Evolutionary conservation across 805 yeast genomes (phyloP).

Genomic region (Candida patagonica): DNA sequence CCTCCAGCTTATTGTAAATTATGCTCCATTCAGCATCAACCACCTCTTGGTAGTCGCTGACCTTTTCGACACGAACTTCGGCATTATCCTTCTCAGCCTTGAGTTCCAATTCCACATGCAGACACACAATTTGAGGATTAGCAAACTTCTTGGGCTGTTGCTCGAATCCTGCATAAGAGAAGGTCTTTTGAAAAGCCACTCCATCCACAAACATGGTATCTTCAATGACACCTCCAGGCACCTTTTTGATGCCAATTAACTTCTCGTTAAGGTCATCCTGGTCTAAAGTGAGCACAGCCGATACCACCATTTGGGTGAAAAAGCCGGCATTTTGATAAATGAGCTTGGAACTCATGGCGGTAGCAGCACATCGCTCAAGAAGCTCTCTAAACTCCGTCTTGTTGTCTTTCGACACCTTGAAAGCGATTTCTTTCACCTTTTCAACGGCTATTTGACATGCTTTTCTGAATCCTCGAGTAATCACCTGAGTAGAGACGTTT

Average conservation of each 20-base stretch:
- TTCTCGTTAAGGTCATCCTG: conserved; percentile 78
- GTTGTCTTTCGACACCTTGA: conserved; percentile 49
- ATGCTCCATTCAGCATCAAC: conserved; percentile 99
- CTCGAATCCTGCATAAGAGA: conserved; percentile 96
- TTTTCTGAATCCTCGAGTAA: conserved; percentile 76
- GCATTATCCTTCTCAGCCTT: conserved; percentile 99
- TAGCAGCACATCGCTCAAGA: conserved; percentile 85
- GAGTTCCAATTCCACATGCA: conserved; percentile 90
- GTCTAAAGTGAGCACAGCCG: conserved; percentile 83
- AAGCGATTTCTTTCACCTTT: conserved; percentile 65
- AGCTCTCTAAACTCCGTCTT: conserved; percentile 59
- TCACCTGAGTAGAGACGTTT: conserved; percentile 85
- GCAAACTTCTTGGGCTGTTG: conserved; percentile 87
- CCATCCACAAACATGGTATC: conserved; percentile 85
- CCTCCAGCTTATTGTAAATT: conserved; percentile 75
- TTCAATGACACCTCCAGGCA: conserved; percentile 94
- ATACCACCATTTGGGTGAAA: conserved; percentile 94
- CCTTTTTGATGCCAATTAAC: conserved; percentile 87
- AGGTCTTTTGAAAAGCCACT: conserved; percentile 95
- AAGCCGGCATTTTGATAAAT: conserved; percentile 80
- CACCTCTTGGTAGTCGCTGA: conserved; percentile 85
- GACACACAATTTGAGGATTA: conserved; percentile 71
- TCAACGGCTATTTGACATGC: conserved; percentile 73
- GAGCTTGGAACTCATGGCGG: conserved; percentile 95
- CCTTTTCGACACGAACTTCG: conserved; percentile 92